Percentiles rank a stretch among this genome's conserved stretches.
Evolutionary conservation across 2,329 filamentous ascomycete genomes (phyloP).

Genomic region (Arthrobotrys musiformis): DNA sequence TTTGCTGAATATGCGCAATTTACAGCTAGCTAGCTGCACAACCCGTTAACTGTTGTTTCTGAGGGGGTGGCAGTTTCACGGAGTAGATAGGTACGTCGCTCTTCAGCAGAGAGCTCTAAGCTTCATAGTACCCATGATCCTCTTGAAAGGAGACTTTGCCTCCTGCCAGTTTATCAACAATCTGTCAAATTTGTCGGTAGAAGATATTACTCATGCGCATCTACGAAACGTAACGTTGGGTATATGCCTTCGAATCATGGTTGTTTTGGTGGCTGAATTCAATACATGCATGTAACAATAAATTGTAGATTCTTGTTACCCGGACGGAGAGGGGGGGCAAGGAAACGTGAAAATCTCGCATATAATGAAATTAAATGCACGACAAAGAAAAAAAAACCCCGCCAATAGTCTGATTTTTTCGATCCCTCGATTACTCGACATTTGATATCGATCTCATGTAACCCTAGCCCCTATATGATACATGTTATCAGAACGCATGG

Average conservation of each 20-base stretch:
- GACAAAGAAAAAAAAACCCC: not conserved
- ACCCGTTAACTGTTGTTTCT: not conserved
- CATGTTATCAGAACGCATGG: slow-evolving; percentile 5
- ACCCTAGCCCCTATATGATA: slow-evolving; percentile 5
- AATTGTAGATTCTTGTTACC: not conserved
- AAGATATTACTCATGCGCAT: not conserved
- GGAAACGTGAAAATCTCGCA: not conserved
- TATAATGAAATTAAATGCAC: not conserved
- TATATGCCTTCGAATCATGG: not conserved
- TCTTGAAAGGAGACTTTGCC: not conserved
- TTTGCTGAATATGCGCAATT: not conserved
- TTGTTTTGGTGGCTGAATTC: slow-evolving; percentile 4
- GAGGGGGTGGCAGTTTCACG: not conserved
- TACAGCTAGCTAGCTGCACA: not conserved
- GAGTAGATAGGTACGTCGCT: not conserved
- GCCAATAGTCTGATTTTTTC: not conserved
- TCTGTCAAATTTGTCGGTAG: not conserved
- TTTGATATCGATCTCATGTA: not conserved
- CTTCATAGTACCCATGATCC: not conserved
- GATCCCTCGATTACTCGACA: not conserved
- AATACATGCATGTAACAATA: too few relatives aligned
- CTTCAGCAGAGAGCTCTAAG: slow-evolving; percentile 12
- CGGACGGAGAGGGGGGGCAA: not conserved
- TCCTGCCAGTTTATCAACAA: not conserved
- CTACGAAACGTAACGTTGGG: slow-evolving; percentile 6